Percentiles rank a stretch among this genome's conserved stretches.
phyloP scores from a whole-genome alignment of 2,329 filamentous ascomycete species.

The Dothideomycetes sp. region DNA sequence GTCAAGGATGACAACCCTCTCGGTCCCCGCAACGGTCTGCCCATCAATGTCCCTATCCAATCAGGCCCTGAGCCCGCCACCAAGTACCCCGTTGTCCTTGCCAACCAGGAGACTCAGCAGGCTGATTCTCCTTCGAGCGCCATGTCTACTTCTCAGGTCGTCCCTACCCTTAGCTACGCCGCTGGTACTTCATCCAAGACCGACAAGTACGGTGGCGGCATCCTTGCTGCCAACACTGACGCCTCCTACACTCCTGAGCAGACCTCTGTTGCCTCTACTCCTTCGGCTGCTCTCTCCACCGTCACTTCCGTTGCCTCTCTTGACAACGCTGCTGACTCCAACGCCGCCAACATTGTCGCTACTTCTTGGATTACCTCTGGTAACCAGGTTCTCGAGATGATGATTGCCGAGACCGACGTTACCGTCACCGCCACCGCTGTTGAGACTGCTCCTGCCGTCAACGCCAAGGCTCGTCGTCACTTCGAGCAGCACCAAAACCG shows the following conservation, averaged over 20 bases:
- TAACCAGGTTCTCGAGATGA: conserved; percentile 36
- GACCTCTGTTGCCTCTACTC: conserved; percentile 3
- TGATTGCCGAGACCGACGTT: conserved; percentile 35
- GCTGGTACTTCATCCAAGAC: conserved; percentile 24
- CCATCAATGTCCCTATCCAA: conserved; percentile 52
- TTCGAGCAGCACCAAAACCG: conserved; percentile 21
- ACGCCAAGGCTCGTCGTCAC: conserved; percentile 21
- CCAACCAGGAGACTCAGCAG: conserved; percentile 18
- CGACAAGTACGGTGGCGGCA: conserved; percentile 27
- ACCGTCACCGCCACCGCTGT: conserved; percentile 31
- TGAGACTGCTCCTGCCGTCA: conserved; percentile 15
- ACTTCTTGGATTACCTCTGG: conserved; percentile 35
- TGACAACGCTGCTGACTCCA: conserved; percentile 7
- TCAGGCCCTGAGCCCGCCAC: conserved; percentile 35
- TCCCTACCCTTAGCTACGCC: conserved; percentile 29
- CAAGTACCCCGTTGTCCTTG: conserved; percentile 24
- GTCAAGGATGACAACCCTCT: conserved; percentile 52
- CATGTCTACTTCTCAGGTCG: conserved; percentile 16
- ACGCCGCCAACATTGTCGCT: conserved; percentile 24
- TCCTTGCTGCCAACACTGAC: conserved; percentile 23
- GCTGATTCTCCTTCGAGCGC: conserved; percentile 18
- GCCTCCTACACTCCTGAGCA: conserved; percentile 3
- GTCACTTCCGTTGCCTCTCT: conserved; percentile 23
- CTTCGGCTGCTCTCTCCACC: conserved; percentile 7
- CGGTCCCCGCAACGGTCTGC: conserved; percentile 51